A percentile compares a stretch with the other conserved stretches of the same genome.
Evolutionary conservation across 2,329 filamentous ascomycete species (phyloP).

Genomic region (Pseudogymnoascus sp.): DNA sequence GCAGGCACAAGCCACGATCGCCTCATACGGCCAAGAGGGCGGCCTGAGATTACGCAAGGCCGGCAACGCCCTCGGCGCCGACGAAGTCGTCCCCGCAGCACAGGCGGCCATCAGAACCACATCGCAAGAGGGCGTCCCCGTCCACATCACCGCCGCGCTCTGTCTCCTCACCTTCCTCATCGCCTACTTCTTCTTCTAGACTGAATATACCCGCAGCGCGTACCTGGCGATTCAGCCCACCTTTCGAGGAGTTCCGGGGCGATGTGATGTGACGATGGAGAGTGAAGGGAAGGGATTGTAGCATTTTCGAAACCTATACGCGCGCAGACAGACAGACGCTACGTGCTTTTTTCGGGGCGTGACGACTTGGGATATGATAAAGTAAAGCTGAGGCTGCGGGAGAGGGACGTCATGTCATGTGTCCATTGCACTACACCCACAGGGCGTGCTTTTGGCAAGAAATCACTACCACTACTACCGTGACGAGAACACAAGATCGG

Average conservation of each 20-base stretch:
- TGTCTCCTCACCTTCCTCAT: constrained; percentile 88
- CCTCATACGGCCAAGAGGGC: constrained; percentile 60
- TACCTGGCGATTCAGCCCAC: neutral
- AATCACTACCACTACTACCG: neutral
- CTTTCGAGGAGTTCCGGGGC: constrained; percentile 1
- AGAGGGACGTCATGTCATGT: neutral
- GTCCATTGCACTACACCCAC: neutral
- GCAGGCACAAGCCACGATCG: constrained; percentile 67
- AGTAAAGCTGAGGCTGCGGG: neutral
- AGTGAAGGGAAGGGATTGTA: neutral
- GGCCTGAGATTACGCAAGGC: constrained; percentile 74
- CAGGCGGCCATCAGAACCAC: constrained; percentile 39
- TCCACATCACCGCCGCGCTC: constrained; percentile 75
- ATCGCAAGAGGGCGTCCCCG: constrained; percentile 62
- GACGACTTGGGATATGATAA: neutral
- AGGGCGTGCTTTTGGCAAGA: neutral
- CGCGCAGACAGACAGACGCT: neutral
- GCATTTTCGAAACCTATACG: constrained; percentile 1
- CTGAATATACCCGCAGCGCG: constrained; percentile 6
- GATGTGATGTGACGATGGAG: constrained; percentile 1
- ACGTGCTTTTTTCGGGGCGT: neutral
- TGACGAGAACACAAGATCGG: neutral
- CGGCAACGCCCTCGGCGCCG: constrained; percentile 41
- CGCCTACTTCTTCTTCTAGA: constrained; percentile 92
- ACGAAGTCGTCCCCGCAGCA: constrained; percentile 43